These are phyloP conservation scores for Glycine tomentella DNA, from an alignment of 306 rosid genomes.

Conservation along the genomic window DNA sequence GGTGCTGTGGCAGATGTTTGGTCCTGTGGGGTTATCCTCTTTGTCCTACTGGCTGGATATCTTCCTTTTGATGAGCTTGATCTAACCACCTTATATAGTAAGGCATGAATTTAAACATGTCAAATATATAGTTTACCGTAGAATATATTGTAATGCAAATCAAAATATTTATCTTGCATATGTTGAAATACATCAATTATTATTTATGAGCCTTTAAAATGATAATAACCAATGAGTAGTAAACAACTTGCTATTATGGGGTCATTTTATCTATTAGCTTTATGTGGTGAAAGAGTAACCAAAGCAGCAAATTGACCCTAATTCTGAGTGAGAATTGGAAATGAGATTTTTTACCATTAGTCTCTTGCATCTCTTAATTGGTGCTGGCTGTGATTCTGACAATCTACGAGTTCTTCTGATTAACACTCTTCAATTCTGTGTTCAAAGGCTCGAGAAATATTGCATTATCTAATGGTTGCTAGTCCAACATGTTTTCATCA, in stretches of 20 bases:
- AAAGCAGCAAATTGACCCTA: slow-evolving; percentile 20
- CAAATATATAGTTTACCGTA: slow-evolving; percentile 5
- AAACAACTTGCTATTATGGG: background rate
- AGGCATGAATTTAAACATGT: slow-evolving; percentile 75
- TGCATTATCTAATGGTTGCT: slow-evolving; percentile 30
- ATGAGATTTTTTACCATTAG: background rate
- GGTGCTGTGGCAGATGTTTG: slow-evolving; percentile 94
- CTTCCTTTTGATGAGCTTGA: slow-evolving; percentile 97
- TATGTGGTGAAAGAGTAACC: background rate
- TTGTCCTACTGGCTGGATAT: slow-evolving; percentile 87
- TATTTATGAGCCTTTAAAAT: slow-evolving; percentile 28
- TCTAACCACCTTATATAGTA: slow-evolving; percentile 85
- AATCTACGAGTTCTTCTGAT: slow-evolving; percentile 1
- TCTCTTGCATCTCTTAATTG: slow-evolving; percentile 14
- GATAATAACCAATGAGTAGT: background rate
- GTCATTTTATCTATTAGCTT: slow-evolving; percentile 17
- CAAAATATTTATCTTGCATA: slow-evolving; percentile 20
- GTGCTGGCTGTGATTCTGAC: slow-evolving; percentile 25
- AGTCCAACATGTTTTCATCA: slow-evolving; percentile 27
- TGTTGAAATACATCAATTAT: slow-evolving; percentile 1
- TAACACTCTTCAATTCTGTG: slow-evolving; percentile 25
- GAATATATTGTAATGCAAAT: background rate
- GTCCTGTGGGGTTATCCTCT: slow-evolving; percentile 96
- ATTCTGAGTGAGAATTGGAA: background rate
- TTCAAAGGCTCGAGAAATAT: slow-evolving; percentile 14